Evolutionary conservation across 495 filamentous ascomycete genomes (phyloP), one percentile per base, ranked within the genome.

Genomic region (Chaetomidium leptoderma): DNA sequence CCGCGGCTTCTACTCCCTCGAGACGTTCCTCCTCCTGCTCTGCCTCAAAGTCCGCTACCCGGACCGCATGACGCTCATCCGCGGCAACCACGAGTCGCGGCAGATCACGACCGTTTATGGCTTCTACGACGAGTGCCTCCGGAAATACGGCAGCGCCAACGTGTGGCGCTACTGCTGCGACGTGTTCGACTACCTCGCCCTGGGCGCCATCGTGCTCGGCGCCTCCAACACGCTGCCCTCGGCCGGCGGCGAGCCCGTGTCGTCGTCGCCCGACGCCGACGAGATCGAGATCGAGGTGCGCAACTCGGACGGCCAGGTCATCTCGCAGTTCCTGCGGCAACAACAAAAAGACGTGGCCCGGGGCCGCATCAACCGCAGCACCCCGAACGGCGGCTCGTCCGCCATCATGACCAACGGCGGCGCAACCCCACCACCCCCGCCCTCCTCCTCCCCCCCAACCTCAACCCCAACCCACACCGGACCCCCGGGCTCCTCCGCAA

Each of bases 161-260:
- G 93, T 98, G 1, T 98, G 93, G 93, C 82, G 92, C 48, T 96
- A 98, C 69, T 98, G 93, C 77, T 97, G 93, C 73, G 93, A 98
- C 70, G 90, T 97, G 3, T 98, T 98, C 69, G 93, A 98, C 74
- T 97, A 97, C 72, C 83, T 98, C 24, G 95, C 93, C 13, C 85
- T 98, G 40, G 93, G 92, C 53, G 93, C 93, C 39, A 86, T 98
- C 63, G 91, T 98, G 29, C 82, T 95, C 13, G 93, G 95, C 50
- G 90, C 95, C 21, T 86, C 89, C 45, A 87, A 87, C 44, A 83
- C 83, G 13, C 77, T 96, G 13, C 70, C 78, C 33, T 68, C 63
- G 43, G 69, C 77, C 46, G 36, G 70, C 70, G 14, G 74, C 76
- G 73, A 74, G 2, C 76, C 78, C 53, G 74, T 61, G 55, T 69